Base-by-base conservation (phyloP, 1,139 yeast species). In the Nadsonia commutata region DNA sequence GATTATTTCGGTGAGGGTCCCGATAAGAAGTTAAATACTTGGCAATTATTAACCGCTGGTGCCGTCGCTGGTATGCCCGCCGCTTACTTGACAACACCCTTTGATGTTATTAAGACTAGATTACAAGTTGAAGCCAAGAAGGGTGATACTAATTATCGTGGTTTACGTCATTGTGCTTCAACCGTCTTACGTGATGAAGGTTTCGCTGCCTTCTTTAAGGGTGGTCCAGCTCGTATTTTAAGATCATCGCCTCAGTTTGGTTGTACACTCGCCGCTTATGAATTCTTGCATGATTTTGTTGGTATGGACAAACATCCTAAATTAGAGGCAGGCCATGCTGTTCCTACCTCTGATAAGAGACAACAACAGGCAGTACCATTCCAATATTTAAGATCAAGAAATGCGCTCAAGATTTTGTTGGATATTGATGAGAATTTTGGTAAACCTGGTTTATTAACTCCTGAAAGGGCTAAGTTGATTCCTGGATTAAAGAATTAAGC, bases 11-110 rank as follows among this genome's bases (percentile, higher is more conserved):
- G 82, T 46, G 90, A 82, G 58, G 95, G 90, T 54, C 95, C 95
- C 5, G 60, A 63, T 43, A 66, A 71, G 51, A 62, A 70, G 48
- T 72, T 90, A 49, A 76, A 76, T 50, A 75, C 94, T 20, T 78
- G 88, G 80, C 94, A 90, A 63, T 68, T 90, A 53, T 73, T 90
- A 50, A 62, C 76, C 17, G 76, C 94, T 50, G 98, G 98, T 64
- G 97, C 95, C 11, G 63, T 88, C 54, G 97, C 98, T 18, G 98
- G 98, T 60, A 86, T 94, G 66, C 98, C 98, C 11, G 94, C 97
- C 36, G 98, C 98, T 4, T 88, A 82, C 62, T 69, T 88, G 55
- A 88, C 97, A 3, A 88, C 97, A 1, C 97, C 97, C 1, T 88
- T 86, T 52, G 97, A 88, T 70, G 98, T 90, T 43, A 83, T 90